Evolutionary conservation across 129 eudicot species (phyloP).

Genomic region (Arctium minus): DNA sequence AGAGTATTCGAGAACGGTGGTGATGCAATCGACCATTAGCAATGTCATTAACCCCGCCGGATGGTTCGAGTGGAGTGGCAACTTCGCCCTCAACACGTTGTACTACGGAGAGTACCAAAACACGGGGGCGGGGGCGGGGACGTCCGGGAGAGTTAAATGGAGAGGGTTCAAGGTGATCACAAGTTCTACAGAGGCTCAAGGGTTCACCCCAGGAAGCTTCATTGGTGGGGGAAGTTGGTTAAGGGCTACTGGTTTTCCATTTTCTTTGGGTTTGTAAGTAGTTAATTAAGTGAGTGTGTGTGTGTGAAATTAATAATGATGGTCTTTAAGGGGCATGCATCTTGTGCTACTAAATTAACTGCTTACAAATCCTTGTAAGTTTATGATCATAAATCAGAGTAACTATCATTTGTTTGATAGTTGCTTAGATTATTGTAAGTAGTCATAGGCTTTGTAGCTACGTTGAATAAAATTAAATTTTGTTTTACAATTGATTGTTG

Average conservation of each 20-base stretch:
- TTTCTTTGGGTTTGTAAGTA: slow-evolving; percentile 54
- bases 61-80: slow-evolving; percentile 78
- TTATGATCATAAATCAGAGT: neutral
- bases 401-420: neutral
- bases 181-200: slow-evolving; percentile 55
- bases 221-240: slow-evolving; percentile 74
- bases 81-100: slow-evolving; percentile 55
- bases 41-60: slow-evolving; percentile 73
- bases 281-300: neutral
- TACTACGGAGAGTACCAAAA: slow-evolving; percentile 63
- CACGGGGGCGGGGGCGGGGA: slow-evolving; percentile 68
- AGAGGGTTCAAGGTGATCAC: slow-evolving; percentile 64
- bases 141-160: slow-evolving; percentile 65
- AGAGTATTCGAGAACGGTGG: slow-evolving; percentile 61
- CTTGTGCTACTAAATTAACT: neutral
- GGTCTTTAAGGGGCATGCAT: neutral
- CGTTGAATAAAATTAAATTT: neutral
- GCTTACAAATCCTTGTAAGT: neutral
- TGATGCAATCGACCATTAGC: slow-evolving; percentile 55
- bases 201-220: slow-evolving; percentile 53
- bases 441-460: neutral
- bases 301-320: slow-evolving; percentile 7
- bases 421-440: neutral
- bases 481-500: neutral
- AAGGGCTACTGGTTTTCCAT: slow-evolving; percentile 57